These are phyloP conservation scores for Trichoderma oligosporum DNA, from an alignment of 2,329 filamentous ascomycete species.

Conservation along the genomic window DNA sequence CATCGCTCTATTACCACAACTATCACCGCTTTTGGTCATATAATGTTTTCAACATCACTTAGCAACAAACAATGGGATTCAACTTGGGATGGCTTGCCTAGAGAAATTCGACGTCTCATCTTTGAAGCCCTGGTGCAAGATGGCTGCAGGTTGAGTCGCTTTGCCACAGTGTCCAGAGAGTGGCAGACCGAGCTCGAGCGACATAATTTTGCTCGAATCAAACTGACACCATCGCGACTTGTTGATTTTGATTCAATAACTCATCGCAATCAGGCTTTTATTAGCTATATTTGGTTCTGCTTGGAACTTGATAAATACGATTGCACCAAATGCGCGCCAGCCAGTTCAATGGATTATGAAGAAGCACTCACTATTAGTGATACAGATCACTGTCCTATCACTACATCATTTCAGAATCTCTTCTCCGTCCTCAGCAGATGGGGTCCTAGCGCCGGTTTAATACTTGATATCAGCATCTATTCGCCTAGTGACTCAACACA, in stretches of 20 bases:
- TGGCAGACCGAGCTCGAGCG: slow-evolving; percentile 31
- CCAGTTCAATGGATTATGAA: background rate
- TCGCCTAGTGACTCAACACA: slow-evolving; percentile 33
- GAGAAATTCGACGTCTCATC: slow-evolving; percentile 18
- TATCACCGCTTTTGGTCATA: too few species aligned
- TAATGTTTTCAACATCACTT: too few species aligned
- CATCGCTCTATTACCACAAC: too few species aligned
- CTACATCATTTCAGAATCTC: slow-evolving; percentile 26
- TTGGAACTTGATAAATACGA: slow-evolving; percentile 24
- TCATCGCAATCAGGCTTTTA: slow-evolving; percentile 29
- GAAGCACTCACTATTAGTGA: background rate
- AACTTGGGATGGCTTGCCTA: background rate
- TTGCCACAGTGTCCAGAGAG: slow-evolving; percentile 32
- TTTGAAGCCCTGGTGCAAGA: slow-evolving; percentile 24
- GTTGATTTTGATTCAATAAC: slow-evolving; percentile 28
- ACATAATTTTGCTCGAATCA: slow-evolving; percentile 31
- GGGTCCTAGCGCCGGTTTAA: slow-evolving; percentile 27
- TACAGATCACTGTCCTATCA: slow-evolving; percentile 20
- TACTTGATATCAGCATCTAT: slow-evolving; percentile 34
- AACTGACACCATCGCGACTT: slow-evolving; percentile 29
- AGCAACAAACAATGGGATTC: too few species aligned
- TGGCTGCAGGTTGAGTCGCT: slow-evolving; percentile 23
- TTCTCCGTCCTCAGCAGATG: slow-evolving; percentile 31
- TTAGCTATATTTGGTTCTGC: slow-evolving; percentile 25
- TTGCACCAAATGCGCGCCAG: slow-evolving; percentile 16